phyloP scores from a whole-genome alignment of 345 rosid genomes.

The Noccaea bulbosa region DNA sequence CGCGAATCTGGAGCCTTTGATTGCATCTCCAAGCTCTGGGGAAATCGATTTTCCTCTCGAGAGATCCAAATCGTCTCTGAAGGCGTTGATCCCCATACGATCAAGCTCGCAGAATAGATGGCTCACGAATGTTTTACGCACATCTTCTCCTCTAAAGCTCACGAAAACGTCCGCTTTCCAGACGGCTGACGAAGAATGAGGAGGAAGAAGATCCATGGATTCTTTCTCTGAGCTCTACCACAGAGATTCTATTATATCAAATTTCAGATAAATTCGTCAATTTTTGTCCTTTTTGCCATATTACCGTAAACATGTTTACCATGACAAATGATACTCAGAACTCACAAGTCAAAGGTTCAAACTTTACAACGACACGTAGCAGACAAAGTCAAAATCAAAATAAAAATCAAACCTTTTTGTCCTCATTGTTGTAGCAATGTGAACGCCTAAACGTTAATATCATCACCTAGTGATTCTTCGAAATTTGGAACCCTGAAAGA shows the following conservation, averaged over 20 bases:
- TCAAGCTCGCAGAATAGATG: constrained; percentile 42
- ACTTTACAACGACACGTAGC: constrained; percentile 3
- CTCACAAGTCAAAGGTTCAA: constrained; percentile 11
- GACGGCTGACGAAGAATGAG: constrained; percentile 11
- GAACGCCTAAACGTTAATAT: not conserved
- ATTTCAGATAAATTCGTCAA: not conserved
- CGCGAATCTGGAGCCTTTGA: constrained; percentile 36
- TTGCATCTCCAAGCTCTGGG: constrained; percentile 36
- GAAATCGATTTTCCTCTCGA: constrained; percentile 38
- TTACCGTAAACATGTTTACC: not conserved
- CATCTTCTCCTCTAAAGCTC: constrained; percentile 47
- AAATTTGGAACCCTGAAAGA: not conserved
- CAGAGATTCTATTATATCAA: constrained; percentile 4
- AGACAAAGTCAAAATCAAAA: not conserved
- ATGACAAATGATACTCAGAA: constrained; percentile 13
- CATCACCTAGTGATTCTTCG: not conserved
- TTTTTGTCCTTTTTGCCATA: too few relatives aligned
- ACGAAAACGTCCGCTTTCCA: constrained; percentile 39
- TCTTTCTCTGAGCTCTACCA: constrained; percentile 32
- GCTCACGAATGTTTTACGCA: constrained; percentile 40
- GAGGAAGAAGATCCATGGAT: constrained; percentile 9
- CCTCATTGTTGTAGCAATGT: not conserved
- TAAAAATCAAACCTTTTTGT: constrained; percentile 7
- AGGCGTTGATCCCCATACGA: constrained; percentile 34
- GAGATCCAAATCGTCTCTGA: constrained; percentile 37